Base-by-base conservation (phyloP, 805 yeast species). In the Wickerhamiella lipophila region DNA sequence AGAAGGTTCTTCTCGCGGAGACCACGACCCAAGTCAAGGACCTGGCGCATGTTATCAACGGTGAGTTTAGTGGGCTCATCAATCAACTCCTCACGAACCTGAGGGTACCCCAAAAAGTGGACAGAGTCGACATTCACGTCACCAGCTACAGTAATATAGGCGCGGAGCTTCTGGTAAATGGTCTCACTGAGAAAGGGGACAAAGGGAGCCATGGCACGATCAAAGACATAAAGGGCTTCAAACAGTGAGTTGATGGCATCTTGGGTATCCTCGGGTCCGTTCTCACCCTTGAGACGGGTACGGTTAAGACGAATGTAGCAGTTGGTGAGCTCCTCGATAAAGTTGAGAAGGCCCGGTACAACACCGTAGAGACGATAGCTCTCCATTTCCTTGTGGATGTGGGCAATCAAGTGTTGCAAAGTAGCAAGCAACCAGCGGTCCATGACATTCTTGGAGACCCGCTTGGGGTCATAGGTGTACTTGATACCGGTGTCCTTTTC, bases 291-390 rank as follows among this genome's bases (percentile, higher is more conserved):
- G 62, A 92, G 77, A 74, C 99, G 89, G 72, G 86, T 79, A 73
- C 99, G 88, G 73, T 92, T 92, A 69, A 92, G 84, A 68, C 99
- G 82, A 65, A 92, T 92, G 73, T 92, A 92, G 97, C 97, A 92
- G 73, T 92, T 92, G 56, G 99, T 92, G 68, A 92, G 76, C 63
- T 85, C 85, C 62, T 92, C 98, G 64, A 92, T 83, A 67, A 92
- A 81, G 51, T 77, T 75, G 62, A 92, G 75, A 62, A 92, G 71
- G 62, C 81, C 83, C 59, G 98, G 96, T 57, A 92, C 97, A 58
- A 92, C 99, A 40, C 96, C 87, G 70, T 86, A 92, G 56, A 92
- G 74, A 68, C 94, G 78, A 73, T 92, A 92, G 55, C 76, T 83
- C 46, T 65, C 68, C 98, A 92, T 92, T 72, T 92, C 98, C 51